Conservation (phyloP, 164 flowering plant genomes). For the Piper betle region DNA sequence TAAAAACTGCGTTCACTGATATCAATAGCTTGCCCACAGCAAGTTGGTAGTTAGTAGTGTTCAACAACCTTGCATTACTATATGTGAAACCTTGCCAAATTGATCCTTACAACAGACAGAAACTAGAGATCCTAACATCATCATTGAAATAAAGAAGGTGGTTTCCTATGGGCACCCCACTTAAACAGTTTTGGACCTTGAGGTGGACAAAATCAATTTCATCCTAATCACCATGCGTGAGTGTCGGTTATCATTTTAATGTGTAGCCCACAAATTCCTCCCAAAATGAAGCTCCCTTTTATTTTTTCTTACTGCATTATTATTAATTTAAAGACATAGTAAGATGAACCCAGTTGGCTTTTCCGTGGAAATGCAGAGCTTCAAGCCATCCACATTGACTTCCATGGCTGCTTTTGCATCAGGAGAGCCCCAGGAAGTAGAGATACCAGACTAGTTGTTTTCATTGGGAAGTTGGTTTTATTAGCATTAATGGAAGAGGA, state of each 20-base stretch:
- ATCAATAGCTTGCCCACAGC: no score
- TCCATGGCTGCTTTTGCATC: background rate
- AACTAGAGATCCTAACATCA: no score
- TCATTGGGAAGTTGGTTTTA: background rate
- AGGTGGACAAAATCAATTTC: background rate
- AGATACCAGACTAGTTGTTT: background rate
- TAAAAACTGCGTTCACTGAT: no score
- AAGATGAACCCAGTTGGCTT: background rate
- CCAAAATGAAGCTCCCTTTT: background rate
- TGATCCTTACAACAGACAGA: no score
- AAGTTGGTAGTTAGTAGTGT: no score
- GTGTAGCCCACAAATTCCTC: background rate
- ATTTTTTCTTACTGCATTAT: background rate
- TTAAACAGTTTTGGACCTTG: background rate
- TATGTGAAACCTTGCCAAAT: no score
- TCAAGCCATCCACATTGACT: background rate
- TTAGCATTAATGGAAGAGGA: no score
- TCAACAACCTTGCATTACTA: no score
- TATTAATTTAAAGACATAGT: background rate
- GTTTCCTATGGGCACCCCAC: background rate
- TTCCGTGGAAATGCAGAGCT: no score
- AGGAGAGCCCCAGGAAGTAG: background rate
- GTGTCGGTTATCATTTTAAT: background rate
- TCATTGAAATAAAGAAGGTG: background rate
- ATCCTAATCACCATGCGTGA: background rate